Percentiles rank a stretch among this genome's conserved stretches.
These are phyloP conservation scores for Lentinula guzmanii DNA, from an alignment of 768 basidiomycete species.

Conservation along the genomic window DNA sequence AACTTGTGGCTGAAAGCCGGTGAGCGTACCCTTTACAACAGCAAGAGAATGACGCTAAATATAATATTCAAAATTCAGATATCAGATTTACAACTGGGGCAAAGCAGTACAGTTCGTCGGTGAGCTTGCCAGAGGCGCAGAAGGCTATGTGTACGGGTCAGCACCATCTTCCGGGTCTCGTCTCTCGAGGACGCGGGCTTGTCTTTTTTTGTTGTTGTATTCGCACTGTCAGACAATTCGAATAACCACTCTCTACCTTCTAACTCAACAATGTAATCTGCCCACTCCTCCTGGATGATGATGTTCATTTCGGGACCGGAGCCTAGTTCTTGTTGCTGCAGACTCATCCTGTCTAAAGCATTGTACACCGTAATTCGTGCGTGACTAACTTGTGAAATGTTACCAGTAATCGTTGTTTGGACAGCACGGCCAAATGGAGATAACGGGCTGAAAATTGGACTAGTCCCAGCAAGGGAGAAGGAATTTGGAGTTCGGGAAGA, in stretches of 20 bases:
- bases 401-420: constrained; percentile 1
- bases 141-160: not conserved
- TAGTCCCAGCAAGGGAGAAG: not conserved
- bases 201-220: not conserved
- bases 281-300: not conserved
- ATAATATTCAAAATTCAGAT: not conserved
- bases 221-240: not conserved
- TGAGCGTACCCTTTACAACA: no score
- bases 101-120: not conserved
- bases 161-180: not conserved
- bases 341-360: not conserved
- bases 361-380: not conserved
- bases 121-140: not conserved
- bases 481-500: not conserved
- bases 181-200: not conserved
- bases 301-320: not conserved
- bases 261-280: not conserved
- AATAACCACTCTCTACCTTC: constrained; percentile 5
- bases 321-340: not conserved
- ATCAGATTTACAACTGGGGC: not conserved
- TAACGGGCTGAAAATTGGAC: not conserved
- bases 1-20: no score
- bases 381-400: not conserved
- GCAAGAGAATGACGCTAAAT: not conserved
- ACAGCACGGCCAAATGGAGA: not conserved